Conservation (phyloP, 192 early-diverging fungal species). For the Ambispora gerdemannii region DNA sequence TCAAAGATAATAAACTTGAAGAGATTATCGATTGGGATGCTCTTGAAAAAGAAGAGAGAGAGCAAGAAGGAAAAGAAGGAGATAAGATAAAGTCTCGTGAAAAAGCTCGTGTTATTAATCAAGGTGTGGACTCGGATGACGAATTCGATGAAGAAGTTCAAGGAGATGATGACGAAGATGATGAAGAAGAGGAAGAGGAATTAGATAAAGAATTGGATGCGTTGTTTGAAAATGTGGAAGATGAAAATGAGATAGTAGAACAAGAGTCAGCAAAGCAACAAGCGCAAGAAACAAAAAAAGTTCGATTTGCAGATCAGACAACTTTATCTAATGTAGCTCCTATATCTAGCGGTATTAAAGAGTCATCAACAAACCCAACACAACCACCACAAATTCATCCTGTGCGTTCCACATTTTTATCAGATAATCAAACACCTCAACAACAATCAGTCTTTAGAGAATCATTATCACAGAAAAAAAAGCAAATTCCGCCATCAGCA, state of each 20-base stretch:
- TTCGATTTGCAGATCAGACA: conserved; percentile 38
- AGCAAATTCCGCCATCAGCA: too few species aligned
- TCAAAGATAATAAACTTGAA: neutral
- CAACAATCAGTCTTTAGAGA: too few species aligned
- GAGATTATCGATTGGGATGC: conserved; percentile 45
- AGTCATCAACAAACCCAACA: too few species aligned
- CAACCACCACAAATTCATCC: too few species aligned
- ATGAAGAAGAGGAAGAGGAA: conserved; percentile 41
- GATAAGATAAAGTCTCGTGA: conserved; percentile 37
- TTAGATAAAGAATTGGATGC: conserved; percentile 44
- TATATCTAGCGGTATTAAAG: neutral
- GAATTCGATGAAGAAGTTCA: conserved; percentile 37
- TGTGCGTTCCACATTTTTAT: too few species aligned
- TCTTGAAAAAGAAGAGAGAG: conserved; percentile 63
- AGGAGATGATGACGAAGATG: conserved; percentile 35
- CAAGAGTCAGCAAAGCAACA: neutral
- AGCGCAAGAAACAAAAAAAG: conserved; percentile 16
- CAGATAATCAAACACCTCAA: too few species aligned
- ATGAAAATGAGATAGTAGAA: conserved; percentile 35
- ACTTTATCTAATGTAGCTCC: neutral
- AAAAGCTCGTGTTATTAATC: conserved; percentile 44
- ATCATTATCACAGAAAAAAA: too few species aligned
- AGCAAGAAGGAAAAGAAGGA: conserved; percentile 60
- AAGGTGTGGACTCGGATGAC: conserved; percentile 29
- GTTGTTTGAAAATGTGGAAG: conserved; percentile 43